phyloP scores from a whole-genome alignment of 2,329 filamentous ascomycete species.

The Paraphaeosphaeria sporulosa region DNA sequence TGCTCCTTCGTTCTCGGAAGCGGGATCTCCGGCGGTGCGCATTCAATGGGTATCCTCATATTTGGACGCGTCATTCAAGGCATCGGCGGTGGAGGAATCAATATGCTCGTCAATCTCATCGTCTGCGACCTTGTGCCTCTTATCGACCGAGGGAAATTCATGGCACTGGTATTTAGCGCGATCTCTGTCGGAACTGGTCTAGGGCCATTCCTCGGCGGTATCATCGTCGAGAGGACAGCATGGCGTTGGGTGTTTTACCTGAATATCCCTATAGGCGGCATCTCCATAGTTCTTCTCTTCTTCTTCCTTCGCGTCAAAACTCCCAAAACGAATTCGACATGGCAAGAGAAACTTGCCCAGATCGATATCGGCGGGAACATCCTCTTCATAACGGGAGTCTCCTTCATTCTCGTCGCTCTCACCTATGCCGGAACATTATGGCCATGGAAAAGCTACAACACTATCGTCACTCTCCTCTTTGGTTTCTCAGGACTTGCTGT shows the following conservation, averaged over 20 bases:
- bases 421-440: slow-evolving; percentile 52
- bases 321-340: neutral
- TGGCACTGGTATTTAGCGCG: too few species aligned
- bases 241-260: slow-evolving; percentile 41
- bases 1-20: too few species aligned
- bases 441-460: slow-evolving; percentile 50
- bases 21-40: too few species aligned
- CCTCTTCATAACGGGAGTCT: slow-evolving; percentile 46
- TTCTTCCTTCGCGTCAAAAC: slow-evolving; percentile 47
- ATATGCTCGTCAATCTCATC: too few species aligned
- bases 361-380: slow-evolving; percentile 53
- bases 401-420: slow-evolving; percentile 51
- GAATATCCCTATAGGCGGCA: slow-evolving; percentile 31
- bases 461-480: slow-evolving; percentile 52
- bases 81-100: too few species aligned
- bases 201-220: too few species aligned
- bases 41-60: too few species aligned
- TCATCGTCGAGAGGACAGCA: too few species aligned
- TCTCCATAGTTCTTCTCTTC: slow-evolving; percentile 17
- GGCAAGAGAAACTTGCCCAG: slow-evolving; percentile 1
- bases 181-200: too few species aligned
- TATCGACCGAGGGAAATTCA: too few species aligned
- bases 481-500: slow-evolving; percentile 47
- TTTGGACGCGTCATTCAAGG: too few species aligned
- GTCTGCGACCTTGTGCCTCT: too few species aligned